A percentile compares a stretch with the other conserved stretches of the same genome.
These are phyloP conservation scores for Wallemia ichthyophaga DNA, from an alignment of 1,284 basidiomycete genomes.

Conservation along the genomic window DNA sequence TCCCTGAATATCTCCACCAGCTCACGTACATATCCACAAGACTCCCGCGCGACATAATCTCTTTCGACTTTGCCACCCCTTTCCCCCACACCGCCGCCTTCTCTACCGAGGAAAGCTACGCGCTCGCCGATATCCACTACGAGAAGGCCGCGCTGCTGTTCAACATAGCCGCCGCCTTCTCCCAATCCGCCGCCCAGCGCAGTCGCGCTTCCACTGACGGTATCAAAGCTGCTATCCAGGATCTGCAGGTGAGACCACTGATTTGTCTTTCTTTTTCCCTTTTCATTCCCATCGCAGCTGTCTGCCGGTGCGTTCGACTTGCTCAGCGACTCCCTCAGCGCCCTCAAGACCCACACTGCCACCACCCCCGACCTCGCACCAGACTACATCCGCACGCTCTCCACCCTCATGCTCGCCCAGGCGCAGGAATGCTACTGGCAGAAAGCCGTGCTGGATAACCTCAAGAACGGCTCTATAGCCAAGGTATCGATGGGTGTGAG, in stretches of 20 bases:
- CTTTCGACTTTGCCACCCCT: constrained; percentile 43
- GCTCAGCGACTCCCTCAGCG: background rate
- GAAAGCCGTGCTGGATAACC: constrained; percentile 41
- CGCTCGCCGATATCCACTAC: constrained; percentile 39
- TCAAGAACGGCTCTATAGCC: constrained; percentile 60
- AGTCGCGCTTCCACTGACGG: constrained; percentile 42
- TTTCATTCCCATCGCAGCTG: background rate
- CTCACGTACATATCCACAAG: constrained; percentile 44
- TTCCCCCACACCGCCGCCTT: constrained; percentile 24
- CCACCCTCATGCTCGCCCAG: constrained; percentile 62
- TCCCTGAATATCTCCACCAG: constrained; percentile 59
- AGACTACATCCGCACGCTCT: constrained; percentile 17
- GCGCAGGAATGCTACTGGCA: constrained; percentile 96
- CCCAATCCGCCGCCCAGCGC: constrained; percentile 32
- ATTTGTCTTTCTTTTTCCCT: background rate
- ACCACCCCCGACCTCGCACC: constrained; percentile 4
- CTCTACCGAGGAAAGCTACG: constrained; percentile 24
- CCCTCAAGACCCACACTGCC: background rate
- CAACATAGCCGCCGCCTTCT: constrained; percentile 55
- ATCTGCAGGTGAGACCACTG: constrained; percentile 30
- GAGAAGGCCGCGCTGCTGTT: constrained; percentile 48
- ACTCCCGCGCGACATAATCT: constrained; percentile 37
- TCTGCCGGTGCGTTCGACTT: background rate
- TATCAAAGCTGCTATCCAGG: constrained; percentile 33
- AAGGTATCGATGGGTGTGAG: constrained; percentile 45